Conservation (phyloP, 305 asterid genomes). For the Solanum hybrid region DNA sequence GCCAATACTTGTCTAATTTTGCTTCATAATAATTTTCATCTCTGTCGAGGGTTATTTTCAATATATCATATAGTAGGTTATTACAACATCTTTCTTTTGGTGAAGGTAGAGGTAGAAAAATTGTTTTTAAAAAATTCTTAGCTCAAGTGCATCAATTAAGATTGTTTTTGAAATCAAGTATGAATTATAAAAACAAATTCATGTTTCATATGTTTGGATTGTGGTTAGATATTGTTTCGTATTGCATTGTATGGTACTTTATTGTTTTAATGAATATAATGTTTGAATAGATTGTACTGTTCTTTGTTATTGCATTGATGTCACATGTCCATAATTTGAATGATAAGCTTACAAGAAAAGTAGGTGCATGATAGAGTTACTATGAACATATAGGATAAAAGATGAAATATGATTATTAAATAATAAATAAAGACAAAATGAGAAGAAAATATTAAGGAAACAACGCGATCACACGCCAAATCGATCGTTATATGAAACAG, state of each 20-base stretch:
- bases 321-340: no score
- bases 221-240: no score
- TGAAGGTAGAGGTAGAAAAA: neutral
- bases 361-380: neutral
- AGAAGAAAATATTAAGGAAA: neutral
- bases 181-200: no score
- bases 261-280: no score
- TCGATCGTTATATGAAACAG: no score
- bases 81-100: no score
- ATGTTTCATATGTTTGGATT: no score
- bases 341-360: neutral
- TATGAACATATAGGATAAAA: neutral
- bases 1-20: neutral
- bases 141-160: no score
- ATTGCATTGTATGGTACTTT: no score
- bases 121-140: no score
- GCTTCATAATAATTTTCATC: neutral
- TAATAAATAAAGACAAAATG: no score
- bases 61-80: neutral
- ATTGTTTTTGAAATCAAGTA: neutral
- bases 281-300: neutral
- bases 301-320: neutral
- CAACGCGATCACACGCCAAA: accelerated
- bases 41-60: neutral
- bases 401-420: neutral